Evolutionary conservation across 805 yeast species (phyloP).

Genomic region (Wickerhamomyces rabaulensis): DNA sequence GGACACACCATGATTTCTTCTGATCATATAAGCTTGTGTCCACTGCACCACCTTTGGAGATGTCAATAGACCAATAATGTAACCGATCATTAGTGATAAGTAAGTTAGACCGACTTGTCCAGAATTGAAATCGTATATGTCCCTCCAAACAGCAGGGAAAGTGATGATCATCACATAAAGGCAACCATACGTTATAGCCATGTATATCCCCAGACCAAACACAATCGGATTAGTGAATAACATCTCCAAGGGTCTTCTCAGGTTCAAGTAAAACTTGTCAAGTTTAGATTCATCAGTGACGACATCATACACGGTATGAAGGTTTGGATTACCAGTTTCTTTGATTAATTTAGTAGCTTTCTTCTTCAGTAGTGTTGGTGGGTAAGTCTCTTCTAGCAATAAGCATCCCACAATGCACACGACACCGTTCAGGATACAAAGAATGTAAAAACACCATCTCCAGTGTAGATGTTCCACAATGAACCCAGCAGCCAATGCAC

Average conservation of each 20-base stretch:
- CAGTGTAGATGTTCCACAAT: too few species aligned
- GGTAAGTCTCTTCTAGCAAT: too few species aligned
- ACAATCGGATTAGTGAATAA: constrained; percentile 57
- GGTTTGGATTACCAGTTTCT: too few species aligned
- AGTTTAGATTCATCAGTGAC: constrained; percentile 40
- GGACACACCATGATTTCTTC: constrained; percentile 45
- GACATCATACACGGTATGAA: constrained; percentile 47
- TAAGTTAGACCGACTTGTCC: constrained; percentile 56
- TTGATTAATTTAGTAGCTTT: too few species aligned
- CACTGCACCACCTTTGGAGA: neutral
- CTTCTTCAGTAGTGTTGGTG: too few species aligned
- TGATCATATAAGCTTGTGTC: constrained; percentile 16
- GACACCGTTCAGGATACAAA: too few species aligned
- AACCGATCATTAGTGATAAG: constrained; percentile 52
- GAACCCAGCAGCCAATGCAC: too few species aligned
- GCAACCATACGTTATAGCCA: constrained; percentile 66
- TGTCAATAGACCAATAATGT: constrained; percentile 15
- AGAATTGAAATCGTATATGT: constrained; percentile 37
- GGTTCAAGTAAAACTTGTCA: constrained; percentile 33
- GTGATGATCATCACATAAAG: constrained; percentile 58
- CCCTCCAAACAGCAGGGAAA: constrained; percentile 48
- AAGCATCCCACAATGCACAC: too few species aligned
- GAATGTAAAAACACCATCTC: too few species aligned
- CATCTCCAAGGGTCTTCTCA: constrained; percentile 49
- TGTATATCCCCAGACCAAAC: constrained; percentile 51